These are phyloP conservation scores for Huntiella omanensis DNA, from an alignment of 2,329 filamentous ascomycete genomes.

Conservation along the genomic window DNA sequence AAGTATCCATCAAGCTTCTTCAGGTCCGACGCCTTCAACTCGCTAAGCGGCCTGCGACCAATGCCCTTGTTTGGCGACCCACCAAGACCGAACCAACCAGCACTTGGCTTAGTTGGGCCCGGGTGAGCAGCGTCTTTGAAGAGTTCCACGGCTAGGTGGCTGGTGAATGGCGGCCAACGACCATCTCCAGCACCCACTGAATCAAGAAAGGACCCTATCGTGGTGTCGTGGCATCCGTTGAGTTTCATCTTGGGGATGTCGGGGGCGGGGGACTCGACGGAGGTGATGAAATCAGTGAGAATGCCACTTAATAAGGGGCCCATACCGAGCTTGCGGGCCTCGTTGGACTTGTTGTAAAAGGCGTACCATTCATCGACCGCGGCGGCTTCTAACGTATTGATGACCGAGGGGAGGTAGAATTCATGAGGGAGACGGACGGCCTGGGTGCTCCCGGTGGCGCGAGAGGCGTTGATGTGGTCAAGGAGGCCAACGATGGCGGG, in stretches of 20 bases:
- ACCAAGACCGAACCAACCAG: background rate
- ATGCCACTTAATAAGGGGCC: slow-evolving; percentile 72
- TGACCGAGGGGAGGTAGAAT: slow-evolving; percentile 65
- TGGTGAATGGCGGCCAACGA: slow-evolving; percentile 85
- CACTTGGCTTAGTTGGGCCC: background rate
- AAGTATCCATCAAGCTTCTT: slow-evolving; percentile 54
- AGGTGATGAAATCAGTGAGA: slow-evolving; percentile 53
- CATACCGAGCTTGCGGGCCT: slow-evolving; percentile 81
- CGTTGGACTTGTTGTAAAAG: slow-evolving; percentile 65
- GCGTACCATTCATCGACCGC: slow-evolving; percentile 83
- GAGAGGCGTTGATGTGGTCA: slow-evolving; percentile 81
- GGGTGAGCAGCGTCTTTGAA: slow-evolving; percentile 32
- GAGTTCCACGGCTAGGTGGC: slow-evolving; percentile 77
- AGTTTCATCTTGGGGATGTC: slow-evolving; percentile 43
- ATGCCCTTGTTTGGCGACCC: background rate
- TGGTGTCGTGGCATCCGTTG: slow-evolving; percentile 85
- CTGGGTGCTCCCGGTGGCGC: slow-evolving; percentile 52
- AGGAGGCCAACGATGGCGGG: slow-evolving; percentile 78
- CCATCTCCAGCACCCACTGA: slow-evolving; percentile 62
- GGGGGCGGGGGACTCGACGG: slow-evolving; percentile 21
- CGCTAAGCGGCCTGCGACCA: slow-evolving; percentile 18
- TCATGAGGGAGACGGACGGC: slow-evolving; percentile 60
- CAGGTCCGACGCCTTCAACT: slow-evolving; percentile 38
- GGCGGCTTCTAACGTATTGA: slow-evolving; percentile 53
- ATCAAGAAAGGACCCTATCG: slow-evolving; percentile 58